Base-by-base conservation (phyloP, 331 rosid genomes). In the Acacia concinna region DNA sequence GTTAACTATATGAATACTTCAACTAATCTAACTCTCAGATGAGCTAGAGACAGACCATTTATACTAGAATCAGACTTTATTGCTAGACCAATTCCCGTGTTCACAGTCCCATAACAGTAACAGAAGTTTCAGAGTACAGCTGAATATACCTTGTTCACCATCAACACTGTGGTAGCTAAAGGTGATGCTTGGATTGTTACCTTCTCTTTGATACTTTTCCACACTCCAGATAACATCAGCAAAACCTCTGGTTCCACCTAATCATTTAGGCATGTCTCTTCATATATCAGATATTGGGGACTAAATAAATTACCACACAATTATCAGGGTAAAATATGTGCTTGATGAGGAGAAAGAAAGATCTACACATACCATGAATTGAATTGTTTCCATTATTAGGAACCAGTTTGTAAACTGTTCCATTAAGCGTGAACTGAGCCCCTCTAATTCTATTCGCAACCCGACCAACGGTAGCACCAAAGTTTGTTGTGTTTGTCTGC, bases 391-490 rank as follows among this genome's bases (percentile, higher is more conserved):
- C 90, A 34, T 84, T 91, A 80, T 94, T 94, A 41, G 93, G 88
- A 76, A 87, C 78, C 74, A 94, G 52, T 86, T 88, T 92, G 84
- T 88, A 92, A 31, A 73, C 87, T 25, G 68, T 84, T 70, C 97
- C 91, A 25, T 92, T 70, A 23, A 90, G 74, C 40, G 81, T 88
- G 78, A 94, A 92, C 52, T 88, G 86, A 32, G 98, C 97, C 18
- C 95, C 92, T 4, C 89, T 93, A 23, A 94, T 87, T 85, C 98
- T 88, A 77, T 92, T 94, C 6, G 98, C 98, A 66, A 92, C 91
- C 27, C 98, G 68, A 59, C 98, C 98, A 37, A 94, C 94, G 20
- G 88, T 68, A 0, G 97, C 90, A 43, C 97, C 98, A 38, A 94
- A 77, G 60, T 92, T 87, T 1, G 91, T n/a, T 62, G 93, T 43